Conservation (phyloP, 202 grass and related monocot genomes). For the Dendrocalamus latiflorus region DNA sequence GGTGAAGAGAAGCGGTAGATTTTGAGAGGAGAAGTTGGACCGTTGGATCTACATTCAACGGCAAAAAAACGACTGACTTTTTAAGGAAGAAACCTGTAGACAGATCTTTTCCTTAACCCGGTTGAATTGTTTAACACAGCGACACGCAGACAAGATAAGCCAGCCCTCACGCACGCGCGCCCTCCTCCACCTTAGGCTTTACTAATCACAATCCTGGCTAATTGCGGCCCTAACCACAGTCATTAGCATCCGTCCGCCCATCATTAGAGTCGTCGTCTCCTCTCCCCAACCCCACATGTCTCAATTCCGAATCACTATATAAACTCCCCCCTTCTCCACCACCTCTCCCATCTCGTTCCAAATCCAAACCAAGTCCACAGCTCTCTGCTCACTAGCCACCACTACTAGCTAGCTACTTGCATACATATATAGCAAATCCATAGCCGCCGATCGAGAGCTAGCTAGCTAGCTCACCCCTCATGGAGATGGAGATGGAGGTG, state of each 20-base stretch:
- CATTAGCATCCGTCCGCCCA: background rate
- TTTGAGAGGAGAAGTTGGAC: too few species aligned
- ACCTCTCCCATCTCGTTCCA: background rate
- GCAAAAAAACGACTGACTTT: too few species aligned
- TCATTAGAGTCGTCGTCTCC: background rate
- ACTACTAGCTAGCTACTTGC: background rate
- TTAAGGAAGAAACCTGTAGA: too few species aligned
- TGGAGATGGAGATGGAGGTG: background rate
- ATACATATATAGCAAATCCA: too few species aligned
- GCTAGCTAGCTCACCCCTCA: background rate
- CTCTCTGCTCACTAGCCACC: background rate
- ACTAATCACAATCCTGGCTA: background rate
- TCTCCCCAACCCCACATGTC: background rate
- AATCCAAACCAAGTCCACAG: background rate
- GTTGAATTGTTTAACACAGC: constrained; percentile 5
- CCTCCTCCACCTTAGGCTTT: constrained; percentile 28
- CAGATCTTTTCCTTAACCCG: background rate
- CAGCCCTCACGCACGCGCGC: background rate
- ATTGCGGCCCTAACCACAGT: constrained; percentile 1
- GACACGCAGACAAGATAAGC: background rate
- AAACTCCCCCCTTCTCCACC: background rate
- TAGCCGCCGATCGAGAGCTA: background rate
- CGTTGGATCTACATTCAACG: too few species aligned
- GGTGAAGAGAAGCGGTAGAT: too few species aligned
- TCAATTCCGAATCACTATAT: background rate